phyloP scores from a whole-genome alignment of 2,329 filamentous ascomycete genomes.

The Aspergillus neotritici region DNA sequence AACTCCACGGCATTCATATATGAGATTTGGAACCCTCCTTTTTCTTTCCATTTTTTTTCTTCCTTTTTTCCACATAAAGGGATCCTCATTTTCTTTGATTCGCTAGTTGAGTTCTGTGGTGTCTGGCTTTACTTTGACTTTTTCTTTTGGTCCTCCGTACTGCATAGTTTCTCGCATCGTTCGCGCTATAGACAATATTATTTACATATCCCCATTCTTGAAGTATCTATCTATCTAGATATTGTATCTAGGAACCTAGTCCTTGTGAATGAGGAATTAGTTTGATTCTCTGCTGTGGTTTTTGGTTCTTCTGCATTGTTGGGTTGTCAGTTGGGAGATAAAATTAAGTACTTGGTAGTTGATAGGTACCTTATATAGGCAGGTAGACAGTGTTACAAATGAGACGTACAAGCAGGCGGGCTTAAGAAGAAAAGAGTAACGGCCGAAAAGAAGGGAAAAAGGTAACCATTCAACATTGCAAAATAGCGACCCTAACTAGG shows the following conservation, averaged over 20 bases:
- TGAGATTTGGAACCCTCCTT: too few relatives aligned
- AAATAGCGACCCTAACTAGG: conserved; percentile 16
- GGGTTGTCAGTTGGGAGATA: too few relatives aligned
- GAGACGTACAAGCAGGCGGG: conserved; percentile 1
- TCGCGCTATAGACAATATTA: conserved; percentile 7
- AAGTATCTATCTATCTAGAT: not conserved
- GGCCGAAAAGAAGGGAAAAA: conserved; percentile 10
- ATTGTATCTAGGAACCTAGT: too few relatives aligned
- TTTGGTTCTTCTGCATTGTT: not conserved
- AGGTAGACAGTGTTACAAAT: not conserved
- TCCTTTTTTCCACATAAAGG: conserved; percentile 8
- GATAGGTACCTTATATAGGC: not conserved
- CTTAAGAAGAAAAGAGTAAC: conserved; percentile 7
- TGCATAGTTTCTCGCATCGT: conserved; percentile 8
- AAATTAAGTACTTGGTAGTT: too few relatives aligned
- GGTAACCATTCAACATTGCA: conserved; percentile 13
- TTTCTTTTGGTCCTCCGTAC: conserved; percentile 7
- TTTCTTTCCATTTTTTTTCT: conserved; percentile 4
- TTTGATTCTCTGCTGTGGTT: not conserved
- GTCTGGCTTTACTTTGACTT: too few relatives aligned
- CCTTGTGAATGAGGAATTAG: not conserved
- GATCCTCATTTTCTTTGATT: conserved; percentile 3
- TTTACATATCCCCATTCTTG: not conserved
- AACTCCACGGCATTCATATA: too few relatives aligned
- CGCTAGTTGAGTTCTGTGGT: too few relatives aligned